A percentile compares a stretch with the other conserved stretches of the same genome.
Evolutionary conservation across 2,329 filamentous ascomycete species (phyloP).

Genomic region (Fusarium protoensiforme): DNA sequence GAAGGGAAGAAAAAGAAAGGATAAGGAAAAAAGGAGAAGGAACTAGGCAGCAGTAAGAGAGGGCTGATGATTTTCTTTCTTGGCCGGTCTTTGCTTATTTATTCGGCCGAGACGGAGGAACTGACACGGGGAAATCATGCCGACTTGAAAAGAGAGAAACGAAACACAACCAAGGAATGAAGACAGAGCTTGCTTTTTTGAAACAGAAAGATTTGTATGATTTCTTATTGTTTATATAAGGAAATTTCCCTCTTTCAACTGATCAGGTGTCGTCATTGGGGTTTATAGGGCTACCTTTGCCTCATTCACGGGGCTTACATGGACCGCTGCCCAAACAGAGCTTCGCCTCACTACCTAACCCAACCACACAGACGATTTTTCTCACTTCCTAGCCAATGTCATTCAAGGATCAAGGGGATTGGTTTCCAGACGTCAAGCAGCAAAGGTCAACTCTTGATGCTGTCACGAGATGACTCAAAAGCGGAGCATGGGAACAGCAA

Average conservation of each 20-base stretch:
- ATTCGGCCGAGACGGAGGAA: slow-evolving; percentile 2
- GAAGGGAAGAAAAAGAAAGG: not conserved
- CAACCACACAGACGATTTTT: not conserved
- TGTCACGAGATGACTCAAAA: not conserved
- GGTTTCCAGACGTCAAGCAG: not conserved
- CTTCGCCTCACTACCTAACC: not conserved
- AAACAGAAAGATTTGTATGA: not conserved
- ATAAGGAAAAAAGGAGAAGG: not conserved
- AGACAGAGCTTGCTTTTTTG: not conserved
- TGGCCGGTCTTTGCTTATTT: not conserved
- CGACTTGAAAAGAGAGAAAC: not conserved
- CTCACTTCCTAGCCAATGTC: not conserved
- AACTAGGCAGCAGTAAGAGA: not conserved
- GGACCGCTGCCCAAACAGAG: not conserved
- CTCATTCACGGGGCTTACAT: not conserved
- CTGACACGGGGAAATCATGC: not conserved
- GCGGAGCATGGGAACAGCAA: not conserved
- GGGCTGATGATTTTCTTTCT: not conserved
- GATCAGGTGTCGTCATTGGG: not conserved
- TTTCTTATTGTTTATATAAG: not conserved
- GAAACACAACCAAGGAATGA: not conserved
- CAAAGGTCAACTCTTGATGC: not conserved
- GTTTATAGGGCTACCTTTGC: not conserved
- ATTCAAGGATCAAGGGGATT: not conserved
- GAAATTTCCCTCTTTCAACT: not conserved